Evolutionary conservation across 768 basidiomycete species (phyloP), one percentile per base, ranked within the genome.

Genomic region (Suillus plorans): DNA sequence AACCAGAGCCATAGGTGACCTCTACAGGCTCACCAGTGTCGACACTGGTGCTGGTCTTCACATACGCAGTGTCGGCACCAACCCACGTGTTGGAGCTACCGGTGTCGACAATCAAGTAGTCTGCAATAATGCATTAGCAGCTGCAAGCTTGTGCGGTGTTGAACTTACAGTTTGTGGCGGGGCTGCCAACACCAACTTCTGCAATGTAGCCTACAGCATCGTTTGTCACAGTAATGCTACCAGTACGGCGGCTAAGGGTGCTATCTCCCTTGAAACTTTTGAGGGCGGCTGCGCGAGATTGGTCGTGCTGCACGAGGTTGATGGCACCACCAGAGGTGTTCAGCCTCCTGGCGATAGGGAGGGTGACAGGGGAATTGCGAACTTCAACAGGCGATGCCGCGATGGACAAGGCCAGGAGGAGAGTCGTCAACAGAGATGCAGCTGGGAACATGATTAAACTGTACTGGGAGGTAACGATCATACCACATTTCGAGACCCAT

Each of bases 81-180:
- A 89, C 76, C 86, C 87, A 88, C 16, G 86, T 88, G 76, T 88
- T 89, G 14, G 86, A 60, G 5, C 7, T 66, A 68, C 86, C 86
- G 5, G 86, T 86, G 68, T 87, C 86, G 63, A 87, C 75, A 63
- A 87, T 65, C 20, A 89, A 80, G 1, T 69, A 59, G 73, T 83
- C 85, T 89, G 53, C 36, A 42, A 45, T 55, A 56, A 52, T 18
- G 49, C 57, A 58, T 63, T 39, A 67, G 34, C 50, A 37, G 18
- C 10, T 5, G 28, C 37, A 59, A 41, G 28, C 12, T n/a, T 50
- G 41, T 4, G 20, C 28, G 34, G 49, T 47, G 16, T 22, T 61
- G 20, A 25, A 66, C 81, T 69, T 68, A 85, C 86, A 88, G 31
- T 68, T 74, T 5, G 85, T 87, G 20, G 84, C 72, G 1, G 86